Base-by-base conservation (phyloP, 176 grass and related monocot species). In the Ananas comosus region DNA sequence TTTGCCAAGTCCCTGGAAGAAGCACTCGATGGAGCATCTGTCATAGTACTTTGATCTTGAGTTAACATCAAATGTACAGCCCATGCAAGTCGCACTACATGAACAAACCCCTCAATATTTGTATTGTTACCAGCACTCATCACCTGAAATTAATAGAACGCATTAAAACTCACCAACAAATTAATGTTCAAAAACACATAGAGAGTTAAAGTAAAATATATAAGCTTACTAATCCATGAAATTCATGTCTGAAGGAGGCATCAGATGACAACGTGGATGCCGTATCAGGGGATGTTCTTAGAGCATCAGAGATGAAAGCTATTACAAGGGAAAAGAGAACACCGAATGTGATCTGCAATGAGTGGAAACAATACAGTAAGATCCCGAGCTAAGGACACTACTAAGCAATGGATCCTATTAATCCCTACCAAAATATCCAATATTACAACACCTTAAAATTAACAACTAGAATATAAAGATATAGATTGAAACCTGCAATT, bases 31-130 rank as follows among this genome's bases (percentile, higher is more conserved):
- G 81, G 11, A 70, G 54, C 52, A 52, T 79, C 83, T 72, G 79
- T 87, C 69, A 83, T 80, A 67, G 59, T 74, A 73, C 74, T 80
- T 73, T 12, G 79, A 68, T 96, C 92, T 80, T 96, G 88, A 85
- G 81, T 84, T 85, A 92, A 82, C 83, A 92, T 91, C 79, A 96
- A 86, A 87, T 89, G 79, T 72, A 92, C 84, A 29, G 73, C 67
- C 93, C 93, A 97, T 27, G 84, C 89, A 85, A 97, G 82, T 69
- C 89, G 80, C 68, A 92, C 89, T 73, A 76, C 66, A 81, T 88
- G 79, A 83, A 83, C 68, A 75, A 92, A 97, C 33, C 79, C 86
- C 68, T 97, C 89, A 57, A 90, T 71, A 50, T 74, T 85, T 18
- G 12, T 53, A 82, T 83, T 85, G 13, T 82, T 92, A 79, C 80